These are phyloP conservation scores for Senecio squalidus DNA, from an alignment of 140 eudicot species.

Conservation along the genomic window DNA sequence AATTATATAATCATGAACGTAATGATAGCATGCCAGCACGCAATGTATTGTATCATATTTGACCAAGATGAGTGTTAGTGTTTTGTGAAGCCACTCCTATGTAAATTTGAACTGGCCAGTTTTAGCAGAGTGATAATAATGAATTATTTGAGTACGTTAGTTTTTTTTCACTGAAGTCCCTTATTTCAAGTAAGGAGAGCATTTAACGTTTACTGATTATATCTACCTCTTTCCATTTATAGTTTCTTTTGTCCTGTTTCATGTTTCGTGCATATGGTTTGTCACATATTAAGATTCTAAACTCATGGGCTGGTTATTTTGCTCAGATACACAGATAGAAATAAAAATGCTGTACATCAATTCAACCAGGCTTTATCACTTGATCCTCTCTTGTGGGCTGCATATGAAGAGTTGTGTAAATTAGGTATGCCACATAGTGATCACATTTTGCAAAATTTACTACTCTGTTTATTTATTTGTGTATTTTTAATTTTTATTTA, in stretches of 20 bases:
- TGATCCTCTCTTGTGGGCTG: slow-evolving; percentile 95
- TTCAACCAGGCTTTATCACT: slow-evolving; percentile 86
- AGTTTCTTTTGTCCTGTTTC: not conserved
- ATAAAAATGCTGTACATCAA: slow-evolving; percentile 69
- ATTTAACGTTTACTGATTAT: not conserved
- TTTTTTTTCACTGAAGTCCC: not conserved
- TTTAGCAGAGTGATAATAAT: not conserved
- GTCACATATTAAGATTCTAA: slow-evolving; percentile 8
- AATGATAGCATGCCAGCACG: too few relatives aligned
- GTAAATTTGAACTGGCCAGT: not conserved
- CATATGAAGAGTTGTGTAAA: slow-evolving; percentile 88
- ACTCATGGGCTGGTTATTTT: slow-evolving; percentile 1
- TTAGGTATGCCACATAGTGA: slow-evolving; percentile 74
- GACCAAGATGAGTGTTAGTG: too few relatives aligned
- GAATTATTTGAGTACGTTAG: too few relatives aligned
- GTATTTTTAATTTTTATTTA: not conserved
- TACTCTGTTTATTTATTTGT: not conserved
- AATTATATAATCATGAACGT: too few relatives aligned
- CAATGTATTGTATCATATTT: too few relatives aligned
- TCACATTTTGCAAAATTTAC: too few relatives aligned
- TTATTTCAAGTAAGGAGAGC: too few relatives aligned
- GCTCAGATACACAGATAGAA: slow-evolving; percentile 92
- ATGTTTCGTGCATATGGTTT: slow-evolving; percentile 5
- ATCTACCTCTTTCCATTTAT: slow-evolving; percentile 1
- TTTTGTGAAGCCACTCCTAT: not conserved